Percentiles rank a stretch among this genome's conserved stretches.
phyloP scores from a whole-genome alignment of 352 stramenopile species.

The Globisporangium megalacanthum region DNA sequence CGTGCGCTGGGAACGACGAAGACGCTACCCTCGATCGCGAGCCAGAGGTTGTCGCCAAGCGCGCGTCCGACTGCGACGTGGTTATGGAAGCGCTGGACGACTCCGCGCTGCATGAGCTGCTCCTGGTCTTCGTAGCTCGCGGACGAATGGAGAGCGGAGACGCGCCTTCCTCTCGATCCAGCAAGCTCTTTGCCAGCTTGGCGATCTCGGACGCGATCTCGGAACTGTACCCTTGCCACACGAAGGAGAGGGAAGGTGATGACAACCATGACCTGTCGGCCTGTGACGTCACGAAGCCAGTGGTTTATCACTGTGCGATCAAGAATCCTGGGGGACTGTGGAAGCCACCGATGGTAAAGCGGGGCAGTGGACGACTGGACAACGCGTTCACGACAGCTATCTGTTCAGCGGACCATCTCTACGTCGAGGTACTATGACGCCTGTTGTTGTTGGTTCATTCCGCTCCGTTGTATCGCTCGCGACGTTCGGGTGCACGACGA shows the following conservation, averaged over 20 bases:
- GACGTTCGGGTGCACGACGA: not conserved
- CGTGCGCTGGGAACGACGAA: constrained; percentile 1
- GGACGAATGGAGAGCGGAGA: constrained; percentile 5
- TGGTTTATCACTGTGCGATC: constrained; percentile 19
- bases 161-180: not conserved
- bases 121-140: constrained; percentile 28
- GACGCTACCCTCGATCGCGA: not conserved
- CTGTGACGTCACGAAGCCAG: not conserved
- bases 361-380: not conserved
- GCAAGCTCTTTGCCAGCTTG: constrained; percentile 19
- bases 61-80: not conserved
- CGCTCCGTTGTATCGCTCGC: not conserved
- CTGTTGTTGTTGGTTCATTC: not conserved
- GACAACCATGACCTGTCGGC: not conserved
- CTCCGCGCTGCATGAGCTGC: constrained; percentile 25
- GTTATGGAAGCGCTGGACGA: constrained; percentile 22
- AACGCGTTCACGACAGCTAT: constrained; percentile 1
- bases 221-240: constrained; percentile 13
- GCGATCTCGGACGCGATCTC: constrained; percentile 27
- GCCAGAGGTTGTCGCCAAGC: constrained; percentile 3
- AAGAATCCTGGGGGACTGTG: constrained; percentile 22
- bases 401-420: constrained; percentile 9
- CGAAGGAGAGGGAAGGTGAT: not conserved
- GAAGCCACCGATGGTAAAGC: constrained; percentile 2
- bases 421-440: constrained; percentile 7